A percentile compares a stretch with the other conserved stretches of the same genome.
Evolutionary conservation across 225 moss, liverwort and hornwort genomes (phyloP).

Genomic region (Marchantia paleacea): DNA sequence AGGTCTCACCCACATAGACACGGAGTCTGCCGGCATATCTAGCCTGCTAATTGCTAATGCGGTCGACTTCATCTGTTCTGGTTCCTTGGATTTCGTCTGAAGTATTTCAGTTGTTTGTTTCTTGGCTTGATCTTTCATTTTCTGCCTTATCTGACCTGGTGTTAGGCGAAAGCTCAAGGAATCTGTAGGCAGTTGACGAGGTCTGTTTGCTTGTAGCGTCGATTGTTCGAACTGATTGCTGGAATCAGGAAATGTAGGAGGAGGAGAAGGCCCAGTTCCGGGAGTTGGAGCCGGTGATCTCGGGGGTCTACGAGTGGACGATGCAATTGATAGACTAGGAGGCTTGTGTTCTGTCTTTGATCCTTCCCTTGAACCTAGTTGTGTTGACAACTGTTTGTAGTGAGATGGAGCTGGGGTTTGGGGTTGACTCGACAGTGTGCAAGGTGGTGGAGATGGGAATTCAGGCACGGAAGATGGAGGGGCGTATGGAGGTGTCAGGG

Average conservation of each 20-base stretch:
- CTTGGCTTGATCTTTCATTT: background rate
- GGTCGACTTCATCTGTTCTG: background rate
- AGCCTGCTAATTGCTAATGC: no score
- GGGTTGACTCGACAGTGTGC: background rate
- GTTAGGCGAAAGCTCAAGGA: background rate
- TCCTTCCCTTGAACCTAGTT: background rate
- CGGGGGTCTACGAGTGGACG: background rate
- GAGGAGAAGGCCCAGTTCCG: no score
- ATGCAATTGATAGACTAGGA: background rate
- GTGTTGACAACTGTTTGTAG: background rate
- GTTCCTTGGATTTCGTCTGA: background rate
- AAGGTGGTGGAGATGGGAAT: background rate
- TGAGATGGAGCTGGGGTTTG: background rate
- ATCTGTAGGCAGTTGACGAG: constrained; percentile 9
- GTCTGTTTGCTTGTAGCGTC: background rate
- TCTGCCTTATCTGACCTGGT: constrained; percentile 1
- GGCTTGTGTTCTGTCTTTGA: background rate
- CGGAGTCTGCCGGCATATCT: background rate
- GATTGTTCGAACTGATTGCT: background rate
- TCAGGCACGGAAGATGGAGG: background rate
- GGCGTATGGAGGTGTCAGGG: background rate
- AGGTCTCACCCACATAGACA: constrained; percentile 2
- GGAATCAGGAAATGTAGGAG: background rate
- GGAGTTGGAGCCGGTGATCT: background rate
- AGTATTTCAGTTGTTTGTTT: constrained; percentile 2